These are phyloP conservation scores for Hylodesmum podocarpum DNA, from an alignment of 306 rosid species.

Conservation along the genomic window DNA sequence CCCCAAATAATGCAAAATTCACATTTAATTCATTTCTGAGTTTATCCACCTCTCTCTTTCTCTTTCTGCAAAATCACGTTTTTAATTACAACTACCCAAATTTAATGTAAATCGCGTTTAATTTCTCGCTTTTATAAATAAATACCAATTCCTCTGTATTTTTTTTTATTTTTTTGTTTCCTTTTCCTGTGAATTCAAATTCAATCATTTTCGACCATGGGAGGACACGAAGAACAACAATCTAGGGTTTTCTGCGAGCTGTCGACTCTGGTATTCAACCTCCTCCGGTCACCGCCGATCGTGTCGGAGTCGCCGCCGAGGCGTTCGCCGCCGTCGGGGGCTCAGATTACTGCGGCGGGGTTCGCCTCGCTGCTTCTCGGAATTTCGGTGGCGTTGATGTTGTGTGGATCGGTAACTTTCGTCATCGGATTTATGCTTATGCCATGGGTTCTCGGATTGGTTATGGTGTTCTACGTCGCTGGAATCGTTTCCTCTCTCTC, in stretches of 20 bases:
- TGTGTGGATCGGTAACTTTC: constrained; percentile 92
- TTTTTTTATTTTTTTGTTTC: too few species aligned
- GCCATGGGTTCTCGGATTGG: constrained; percentile 91
- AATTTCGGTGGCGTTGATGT: constrained; percentile 82
- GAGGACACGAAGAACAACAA: constrained; percentile 54
- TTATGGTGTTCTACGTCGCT: constrained; percentile 68
- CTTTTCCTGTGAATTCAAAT: neutral
- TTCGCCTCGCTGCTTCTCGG: constrained; percentile 80
- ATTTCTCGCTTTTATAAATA: too few species aligned
- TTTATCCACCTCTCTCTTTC: constrained; percentile 37
- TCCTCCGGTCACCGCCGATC: constrained; percentile 58
- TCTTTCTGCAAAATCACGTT: constrained; percentile 8
- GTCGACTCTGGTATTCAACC: constrained; percentile 67
- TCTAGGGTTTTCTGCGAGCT: constrained; percentile 77
- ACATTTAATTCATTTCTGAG: neutral
- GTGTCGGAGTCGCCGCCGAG: constrained; percentile 12
- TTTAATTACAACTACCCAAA: too few species aligned
- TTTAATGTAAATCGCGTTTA: too few species aligned
- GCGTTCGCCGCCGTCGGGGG: constrained; percentile 31
- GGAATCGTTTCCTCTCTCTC: constrained; percentile 69
- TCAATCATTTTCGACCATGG: constrained; percentile 36
- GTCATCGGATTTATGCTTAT: constrained; percentile 81
- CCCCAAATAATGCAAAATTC: too few species aligned
- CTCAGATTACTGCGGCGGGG: constrained; percentile 67
- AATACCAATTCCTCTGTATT: too few species aligned